These are phyloP conservation scores for Rhizopus arrhizus DNA, from an alignment of 371 early-diverging fungal genomes.

Conservation along the genomic window DNA sequence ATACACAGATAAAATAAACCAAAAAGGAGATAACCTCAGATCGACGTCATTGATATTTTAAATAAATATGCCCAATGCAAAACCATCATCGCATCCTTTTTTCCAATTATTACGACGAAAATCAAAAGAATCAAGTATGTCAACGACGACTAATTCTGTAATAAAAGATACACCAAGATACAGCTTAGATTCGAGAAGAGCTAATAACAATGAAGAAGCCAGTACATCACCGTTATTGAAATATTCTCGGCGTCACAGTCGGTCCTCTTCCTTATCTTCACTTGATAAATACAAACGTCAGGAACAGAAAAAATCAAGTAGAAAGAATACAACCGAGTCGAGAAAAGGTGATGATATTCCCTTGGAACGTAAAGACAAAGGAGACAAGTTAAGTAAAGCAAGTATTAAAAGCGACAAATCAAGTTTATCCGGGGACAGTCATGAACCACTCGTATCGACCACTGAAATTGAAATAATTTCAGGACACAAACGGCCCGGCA, in stretches of 20 bases:
- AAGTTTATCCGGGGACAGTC: background rate
- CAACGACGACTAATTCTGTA: constrained; percentile 9
- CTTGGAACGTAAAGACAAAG: background rate
- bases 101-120: background rate
- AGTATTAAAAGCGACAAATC: background rate
- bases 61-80: constrained; percentile 1
- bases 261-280: constrained; percentile 11
- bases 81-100: background rate
- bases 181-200: constrained; percentile 19
- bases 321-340: background rate
- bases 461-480: background rate
- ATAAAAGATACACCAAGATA: constrained; percentile 19
- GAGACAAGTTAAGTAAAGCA: background rate
- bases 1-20: background rate
- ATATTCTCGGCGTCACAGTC: constrained; percentile 11
- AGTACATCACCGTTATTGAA: background rate
- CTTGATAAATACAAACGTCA: constrained; percentile 9
- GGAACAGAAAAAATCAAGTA: background rate
- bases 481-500: constrained; percentile 24
- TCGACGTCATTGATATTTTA: constrained; percentile 2
- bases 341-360: background rate
- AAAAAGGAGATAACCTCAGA: background rate
- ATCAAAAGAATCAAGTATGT: constrained; percentile 3
- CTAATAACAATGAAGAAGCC: background rate
- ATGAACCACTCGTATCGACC: background rate